A percentile compares a stretch with the other conserved stretches of the same genome.
phyloP scores from a whole-genome alignment of 768 basidiomycete genomes.

The Pisolithus sp. region DNA sequence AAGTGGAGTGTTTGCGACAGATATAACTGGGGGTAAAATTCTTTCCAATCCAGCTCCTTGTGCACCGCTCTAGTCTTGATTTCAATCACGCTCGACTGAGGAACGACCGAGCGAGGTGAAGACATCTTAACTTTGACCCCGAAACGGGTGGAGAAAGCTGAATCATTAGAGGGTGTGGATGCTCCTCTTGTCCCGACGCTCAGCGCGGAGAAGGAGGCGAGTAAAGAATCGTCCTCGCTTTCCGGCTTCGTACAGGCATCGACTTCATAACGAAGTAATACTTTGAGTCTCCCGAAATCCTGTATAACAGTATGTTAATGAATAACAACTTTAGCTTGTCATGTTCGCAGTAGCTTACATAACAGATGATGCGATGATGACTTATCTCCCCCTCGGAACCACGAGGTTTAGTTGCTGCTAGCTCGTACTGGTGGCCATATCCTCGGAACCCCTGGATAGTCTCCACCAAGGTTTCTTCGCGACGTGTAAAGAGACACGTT shows the following conservation, averaged over 20 bases:
- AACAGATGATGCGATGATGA: slow-evolving; percentile 58
- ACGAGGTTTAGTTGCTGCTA: slow-evolving; percentile 42
- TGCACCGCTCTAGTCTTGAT: slow-evolving; percentile 26
- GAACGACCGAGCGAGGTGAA: slow-evolving; percentile 23
- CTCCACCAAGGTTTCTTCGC: slow-evolving; percentile 34
- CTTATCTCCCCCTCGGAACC: slow-evolving; percentile 48
- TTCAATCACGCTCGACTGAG: slow-evolving; percentile 32
- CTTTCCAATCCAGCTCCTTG: slow-evolving; percentile 47
- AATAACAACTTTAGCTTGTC: neutral
- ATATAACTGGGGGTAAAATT: slow-evolving; percentile 59
- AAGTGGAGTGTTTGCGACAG: slow-evolving; percentile 62
- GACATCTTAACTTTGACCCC: slow-evolving; percentile 18
- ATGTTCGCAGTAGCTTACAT: slow-evolving; percentile 38
- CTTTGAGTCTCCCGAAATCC: slow-evolving; percentile 52
- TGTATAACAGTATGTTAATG: slow-evolving; percentile 18
- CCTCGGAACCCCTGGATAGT: slow-evolving; percentile 24
- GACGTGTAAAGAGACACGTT: slow-evolving; percentile 59
- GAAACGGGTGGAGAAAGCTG: neutral
- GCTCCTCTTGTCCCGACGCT: slow-evolving; percentile 9
- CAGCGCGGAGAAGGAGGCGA: slow-evolving; percentile 20
- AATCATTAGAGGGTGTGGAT: neutral
- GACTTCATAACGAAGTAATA: slow-evolving; percentile 54
- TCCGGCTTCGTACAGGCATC: slow-evolving; percentile 32
- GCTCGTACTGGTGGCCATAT: slow-evolving; percentile 61
- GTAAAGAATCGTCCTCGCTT: slow-evolving; percentile 18